A percentile compares a stretch with the other conserved stretches of the same genome.
Evolutionary conservation across 1,284 basidiomycete genomes (phyloP).

Genomic region (Vanrija humicola): DNA sequence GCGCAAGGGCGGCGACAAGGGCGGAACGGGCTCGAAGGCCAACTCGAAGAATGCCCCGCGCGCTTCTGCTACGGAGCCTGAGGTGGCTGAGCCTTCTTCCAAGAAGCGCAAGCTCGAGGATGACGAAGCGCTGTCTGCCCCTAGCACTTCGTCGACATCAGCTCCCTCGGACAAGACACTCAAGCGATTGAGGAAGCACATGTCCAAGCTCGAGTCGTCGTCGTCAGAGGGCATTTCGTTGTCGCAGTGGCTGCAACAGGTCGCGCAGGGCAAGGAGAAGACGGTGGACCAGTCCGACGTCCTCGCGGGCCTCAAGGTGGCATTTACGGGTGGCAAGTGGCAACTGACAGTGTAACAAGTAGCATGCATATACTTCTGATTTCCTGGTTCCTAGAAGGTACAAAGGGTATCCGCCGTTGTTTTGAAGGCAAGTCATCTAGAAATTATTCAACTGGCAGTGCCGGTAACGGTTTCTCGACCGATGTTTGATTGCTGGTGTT

Average conservation of each 20-base stretch:
- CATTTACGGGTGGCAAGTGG: slow-evolving; percentile 31
- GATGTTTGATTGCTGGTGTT: not conserved
- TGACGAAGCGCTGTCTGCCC: slow-evolving; percentile 1
- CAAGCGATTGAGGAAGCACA: slow-evolving; percentile 39
- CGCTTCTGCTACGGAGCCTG: slow-evolving; percentile 10
- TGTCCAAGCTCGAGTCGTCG: slow-evolving; percentile 28
- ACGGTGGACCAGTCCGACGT: slow-evolving; percentile 27
- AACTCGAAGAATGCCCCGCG: slow-evolving; percentile 26
- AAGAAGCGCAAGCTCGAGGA: slow-evolving; percentile 40
- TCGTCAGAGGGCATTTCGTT: slow-evolving; percentile 10
- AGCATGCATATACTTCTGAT: slow-evolving; percentile 13
- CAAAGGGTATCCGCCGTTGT: not conserved
- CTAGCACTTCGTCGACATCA: not conserved
- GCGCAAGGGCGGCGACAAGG: slow-evolving; percentile 46
- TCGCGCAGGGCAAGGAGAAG: slow-evolving; percentile 32
- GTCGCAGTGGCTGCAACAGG: slow-evolving; percentile 18
- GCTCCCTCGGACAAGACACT: slow-evolving; percentile 27
- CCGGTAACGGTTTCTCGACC: slow-evolving; percentile 1
- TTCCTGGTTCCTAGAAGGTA: slow-evolving; percentile 13
- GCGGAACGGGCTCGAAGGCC: slow-evolving; percentile 44
- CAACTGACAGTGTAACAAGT: slow-evolving; percentile 21
- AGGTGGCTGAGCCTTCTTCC: not conserved
- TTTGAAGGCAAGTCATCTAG: too few relatives aligned
- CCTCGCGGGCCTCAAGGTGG: slow-evolving; percentile 27
- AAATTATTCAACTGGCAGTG: slow-evolving; percentile 1